These are phyloP conservation scores for Alopecurus myosuroides DNA, from an alignment of 176 grass and related monocot species.

Conservation along the genomic window DNA sequence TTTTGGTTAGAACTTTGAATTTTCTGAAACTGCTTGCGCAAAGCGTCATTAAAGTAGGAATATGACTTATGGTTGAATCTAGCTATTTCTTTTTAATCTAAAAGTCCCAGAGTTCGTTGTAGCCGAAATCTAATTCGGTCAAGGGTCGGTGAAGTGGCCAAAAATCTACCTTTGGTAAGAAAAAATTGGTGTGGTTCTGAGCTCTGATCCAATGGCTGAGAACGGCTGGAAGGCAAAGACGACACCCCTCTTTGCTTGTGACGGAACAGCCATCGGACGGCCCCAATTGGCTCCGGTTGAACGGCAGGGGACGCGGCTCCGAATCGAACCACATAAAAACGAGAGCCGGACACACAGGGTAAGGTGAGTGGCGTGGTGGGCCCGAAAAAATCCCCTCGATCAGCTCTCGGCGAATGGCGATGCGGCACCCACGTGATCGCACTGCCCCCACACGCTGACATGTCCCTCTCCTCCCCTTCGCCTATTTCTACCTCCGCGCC, in stretches of 20 bases:
- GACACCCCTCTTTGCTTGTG: neutral
- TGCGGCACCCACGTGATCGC: constrained; percentile 47
- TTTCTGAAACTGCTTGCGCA: neutral
- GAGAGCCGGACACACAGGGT: neutral
- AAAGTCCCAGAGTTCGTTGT: neutral
- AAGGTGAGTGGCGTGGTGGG: constrained; percentile 26
- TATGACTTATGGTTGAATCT: neutral
- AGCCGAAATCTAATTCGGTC: neutral
- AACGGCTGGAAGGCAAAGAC: neutral
- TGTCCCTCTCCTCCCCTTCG: neutral
- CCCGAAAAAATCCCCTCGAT: constrained; percentile 25
- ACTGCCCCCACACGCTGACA: constrained; percentile 15
- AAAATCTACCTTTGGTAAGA: neutral
- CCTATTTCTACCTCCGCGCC: constrained; percentile 41
- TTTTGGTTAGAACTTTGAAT: neutral
- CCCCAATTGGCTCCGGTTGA: neutral
- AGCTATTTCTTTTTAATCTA: neutral
- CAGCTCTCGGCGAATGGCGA: constrained; percentile 38
- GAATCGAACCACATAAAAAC: neutral
- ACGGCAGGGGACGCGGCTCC: neutral
- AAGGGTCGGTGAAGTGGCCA: neutral
- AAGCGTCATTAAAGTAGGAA: neutral
- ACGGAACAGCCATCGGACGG: neutral
- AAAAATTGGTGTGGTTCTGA: neutral
- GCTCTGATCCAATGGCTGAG: neutral